Evolutionary conservation across 345 rosid genomes (phyloP), one percentile per base, ranked within the genome.

Genomic region (Linum trigynum): DNA sequence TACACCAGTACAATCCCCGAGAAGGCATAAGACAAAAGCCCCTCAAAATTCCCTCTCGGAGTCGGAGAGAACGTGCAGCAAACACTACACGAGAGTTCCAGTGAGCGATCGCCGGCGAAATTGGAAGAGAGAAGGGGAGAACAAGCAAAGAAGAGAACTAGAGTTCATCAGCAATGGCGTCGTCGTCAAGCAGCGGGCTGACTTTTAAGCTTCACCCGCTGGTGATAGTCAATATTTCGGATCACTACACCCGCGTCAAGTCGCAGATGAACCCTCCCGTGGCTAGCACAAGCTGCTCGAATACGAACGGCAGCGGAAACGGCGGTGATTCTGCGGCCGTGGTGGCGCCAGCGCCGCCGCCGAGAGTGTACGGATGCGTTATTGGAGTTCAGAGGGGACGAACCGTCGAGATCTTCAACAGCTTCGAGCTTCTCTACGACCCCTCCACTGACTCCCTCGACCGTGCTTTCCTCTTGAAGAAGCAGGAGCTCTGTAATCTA

Each of bases 151-250:
- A 32, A 32, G 32, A 56, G 35, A 10, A 15, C 7, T 15, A 56
- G 35, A 10, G 5, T 1, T 15, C 15, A 56, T 57, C 74, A 57
- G 42, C 70, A 65, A 92, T 90, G 99, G 96, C 96, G 74, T 85
- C 91, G 35, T 82, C 98, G 62, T 92, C 97, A 35, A 82, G 97
- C 77, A 90, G 98, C 75, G 99, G 99, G 15, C 78, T 92, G 50
- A 92, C 99, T 55, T 92, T 92, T 89, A 90, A 92, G 92, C 80
- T 92, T 1, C 99, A 92, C 41, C 99, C 99, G 4, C 79, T 92
- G 4, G 99, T 90, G 60, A 90, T 92, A 50, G 84, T 92, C 7
- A 92, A 92, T 86, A 82, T 92, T 59, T 92, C 97, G 9, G 97
- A 92, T 74, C 99, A 92, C 84, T 85, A 78, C 77, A 88, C 97